Percentiles rank a stretch among this genome's conserved stretches.
These are phyloP conservation scores for Nicotiana rustica DNA, from an alignment of 305 asterid species.

Conservation along the genomic window DNA sequence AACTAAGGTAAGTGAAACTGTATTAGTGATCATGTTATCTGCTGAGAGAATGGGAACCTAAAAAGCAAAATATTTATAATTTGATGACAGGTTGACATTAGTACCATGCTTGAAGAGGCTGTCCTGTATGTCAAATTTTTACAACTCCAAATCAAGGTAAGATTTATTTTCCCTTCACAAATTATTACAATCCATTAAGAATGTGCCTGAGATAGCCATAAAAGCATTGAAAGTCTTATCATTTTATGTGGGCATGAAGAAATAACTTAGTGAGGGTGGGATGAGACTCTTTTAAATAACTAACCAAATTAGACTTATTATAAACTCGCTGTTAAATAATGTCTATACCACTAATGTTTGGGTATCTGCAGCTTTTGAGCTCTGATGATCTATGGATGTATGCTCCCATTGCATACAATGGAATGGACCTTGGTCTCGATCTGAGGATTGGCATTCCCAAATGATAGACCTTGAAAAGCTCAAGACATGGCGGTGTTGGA, in stretches of 20 bases:
- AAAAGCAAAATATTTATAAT: not conserved
- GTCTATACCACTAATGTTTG: not conserved
- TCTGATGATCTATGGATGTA: conserved; percentile 94
- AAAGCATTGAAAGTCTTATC: not conserved
- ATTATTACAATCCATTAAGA: not conserved
- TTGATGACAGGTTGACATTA: conserved; percentile 61
- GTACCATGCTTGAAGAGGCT: conserved; percentile 97
- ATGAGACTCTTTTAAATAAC: not conserved
- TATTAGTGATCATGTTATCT: not conserved
- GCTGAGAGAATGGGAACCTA: conserved; percentile 4
- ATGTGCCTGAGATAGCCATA: not conserved
- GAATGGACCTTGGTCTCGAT: conserved; percentile 68
- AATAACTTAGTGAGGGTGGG: not conserved
- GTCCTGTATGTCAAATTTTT: conserved; percentile 83
- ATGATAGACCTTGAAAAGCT: conserved; percentile 12
- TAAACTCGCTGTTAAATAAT: not conserved
- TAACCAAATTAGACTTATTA: not conserved
- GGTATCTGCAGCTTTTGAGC: conserved; percentile 71
- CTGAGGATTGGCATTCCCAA: conserved; percentile 13
- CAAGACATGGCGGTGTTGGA: not conserved
- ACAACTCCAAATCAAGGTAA: conserved; percentile 91
- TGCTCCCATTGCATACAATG: conserved; percentile 85
- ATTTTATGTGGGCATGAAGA: not conserved
- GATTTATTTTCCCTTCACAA: not conserved
- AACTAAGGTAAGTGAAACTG: conserved; percentile 55